Evolutionary conservation across 108 stramenopile species (phyloP).

Genomic region (Pseudonitzschia multistriata): DNA sequence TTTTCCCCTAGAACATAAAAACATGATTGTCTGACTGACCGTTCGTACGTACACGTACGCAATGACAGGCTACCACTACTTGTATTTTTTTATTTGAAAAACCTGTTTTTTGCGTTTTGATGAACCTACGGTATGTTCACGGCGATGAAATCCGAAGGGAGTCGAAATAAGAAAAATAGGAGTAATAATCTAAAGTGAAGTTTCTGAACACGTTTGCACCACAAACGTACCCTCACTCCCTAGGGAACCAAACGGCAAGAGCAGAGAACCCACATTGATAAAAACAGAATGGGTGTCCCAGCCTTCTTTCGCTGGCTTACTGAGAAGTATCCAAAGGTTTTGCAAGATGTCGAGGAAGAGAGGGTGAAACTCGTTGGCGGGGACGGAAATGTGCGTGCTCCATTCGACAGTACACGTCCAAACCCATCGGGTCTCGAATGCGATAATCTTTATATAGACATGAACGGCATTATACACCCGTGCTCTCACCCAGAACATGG

Average conservation of each 20-base stretch:
- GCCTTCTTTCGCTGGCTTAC: conserved; percentile 99
- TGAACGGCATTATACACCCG: conserved; percentile 99
- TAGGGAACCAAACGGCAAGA: neutral
- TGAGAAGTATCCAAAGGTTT: conserved; percentile 97
- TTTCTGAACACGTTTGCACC: no score
- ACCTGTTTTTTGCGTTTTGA: neutral
- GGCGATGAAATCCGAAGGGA: no score
- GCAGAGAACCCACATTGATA: neutral
- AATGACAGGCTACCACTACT: neutral
- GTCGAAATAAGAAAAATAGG: no score
- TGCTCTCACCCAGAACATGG: conserved; percentile 95
- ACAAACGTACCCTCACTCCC: neutral
- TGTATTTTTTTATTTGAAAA: neutral
- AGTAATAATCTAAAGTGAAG: no score
- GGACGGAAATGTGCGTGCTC: conserved; percentile 57
- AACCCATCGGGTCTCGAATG: conserved; percentile 91
- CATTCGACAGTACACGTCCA: conserved; percentile 82
- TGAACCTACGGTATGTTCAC: no score
- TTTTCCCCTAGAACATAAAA: neutral
- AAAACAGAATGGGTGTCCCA: conserved; percentile 88
- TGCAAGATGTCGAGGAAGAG: conserved; percentile 92
- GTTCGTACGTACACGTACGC: neutral
- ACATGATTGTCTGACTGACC: neutral
- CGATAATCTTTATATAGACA: conserved; percentile 98
- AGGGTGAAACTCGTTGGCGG: conserved; percentile 69